Conservation (phyloP, 1,284 basidiomycete species). For the Sanghuangporus baumii region DNA sequence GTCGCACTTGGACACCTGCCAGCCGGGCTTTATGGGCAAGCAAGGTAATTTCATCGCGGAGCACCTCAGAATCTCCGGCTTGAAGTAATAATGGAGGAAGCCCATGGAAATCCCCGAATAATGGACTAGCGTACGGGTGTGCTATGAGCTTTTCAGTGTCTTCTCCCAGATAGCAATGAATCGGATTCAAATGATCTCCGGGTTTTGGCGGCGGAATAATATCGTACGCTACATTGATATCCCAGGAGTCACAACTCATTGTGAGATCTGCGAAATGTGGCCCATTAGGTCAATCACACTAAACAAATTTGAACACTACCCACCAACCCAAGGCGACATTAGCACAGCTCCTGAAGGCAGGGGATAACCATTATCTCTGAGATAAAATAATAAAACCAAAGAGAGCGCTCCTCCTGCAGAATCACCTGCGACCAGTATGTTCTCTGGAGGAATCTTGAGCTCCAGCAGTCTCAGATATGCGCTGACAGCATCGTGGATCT, state of each 20-base stretch:
- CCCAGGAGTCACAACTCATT: slow-evolving; percentile 97
- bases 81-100: slow-evolving; percentile 92
- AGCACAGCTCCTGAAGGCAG: slow-evolving; percentile 79
- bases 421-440: slow-evolving; percentile 86
- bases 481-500: slow-evolving; percentile 85
- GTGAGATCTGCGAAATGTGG: slow-evolving; percentile 61
- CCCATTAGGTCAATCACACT: neutral
- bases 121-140: slow-evolving; percentile 92
- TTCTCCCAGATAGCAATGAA: slow-evolving; percentile 85
- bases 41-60: slow-evolving; percentile 90
- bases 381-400: slow-evolving; percentile 87
- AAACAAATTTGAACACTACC: slow-evolving; percentile 28
- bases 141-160: slow-evolving; percentile 81
- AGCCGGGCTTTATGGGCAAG: slow-evolving; percentile 90
- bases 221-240: slow-evolving; percentile 82
- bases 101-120: slow-evolving; percentile 89
- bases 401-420: slow-evolving; percentile 90
- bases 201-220: slow-evolving; percentile 71
- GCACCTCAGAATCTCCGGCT: slow-evolving; percentile 89
- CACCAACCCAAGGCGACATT: slow-evolving; percentile 92
- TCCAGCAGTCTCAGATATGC: slow-evolving; percentile 87
- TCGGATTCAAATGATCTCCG: slow-evolving; percentile 89
- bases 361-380: slow-evolving; percentile 80
- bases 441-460: slow-evolving; percentile 85
- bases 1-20: slow-evolving; percentile 83